Base-by-base conservation (phyloP, 1,139 yeast species). In the Protomyces inouyei region DNA sequence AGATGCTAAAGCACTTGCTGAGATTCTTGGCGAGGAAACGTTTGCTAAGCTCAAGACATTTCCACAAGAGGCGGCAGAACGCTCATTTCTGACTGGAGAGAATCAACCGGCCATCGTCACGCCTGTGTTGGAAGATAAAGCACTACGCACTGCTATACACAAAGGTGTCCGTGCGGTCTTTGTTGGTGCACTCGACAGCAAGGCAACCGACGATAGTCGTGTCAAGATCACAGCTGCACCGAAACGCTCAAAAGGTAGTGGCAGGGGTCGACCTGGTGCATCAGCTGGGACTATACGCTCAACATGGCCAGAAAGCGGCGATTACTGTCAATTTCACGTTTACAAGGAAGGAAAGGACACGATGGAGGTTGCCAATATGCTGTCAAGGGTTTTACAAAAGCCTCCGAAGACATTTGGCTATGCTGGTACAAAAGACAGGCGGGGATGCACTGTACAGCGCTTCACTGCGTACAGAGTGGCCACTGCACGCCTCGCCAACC, bases 261-360 rank as follows among this genome's bases (percentile, higher is more conserved):
- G 46, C 14, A 65, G 69, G 18, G 72, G 70, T 52, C 52, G 77
- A 78, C 66, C 83, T 82, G 51, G 68, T 3, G 53, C 55, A 9
- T 55, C 65, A 9, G 48, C 43, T 23, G 46, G 52, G 10, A 55
- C 43, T 16, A 36, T 37, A 3, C 53, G 63, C 25, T 51, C 43
- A 28, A 52, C 63, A 18, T 59, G 63, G 63, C 28, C 63, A 6
- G 63, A 52, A 48, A 55, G 57, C 8, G 68, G 68, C 25, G 68
- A 84, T 56, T 89, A 77, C 74, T 77, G 93, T 52, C 93, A 88
- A 72, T 88, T 92, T 72, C 84, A 89, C 3, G 79, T 93, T 40
- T 92, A 88, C 78, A 93, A 93, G 74, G 97, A 93, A 73, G 95
- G 95, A 76, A 88, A 93, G 73, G 99, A 93, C 72, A 92, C 99